Evolutionary conservation across 1,139 yeast species (phyloP).

Genomic region (Kodamaea sp.): DNA sequence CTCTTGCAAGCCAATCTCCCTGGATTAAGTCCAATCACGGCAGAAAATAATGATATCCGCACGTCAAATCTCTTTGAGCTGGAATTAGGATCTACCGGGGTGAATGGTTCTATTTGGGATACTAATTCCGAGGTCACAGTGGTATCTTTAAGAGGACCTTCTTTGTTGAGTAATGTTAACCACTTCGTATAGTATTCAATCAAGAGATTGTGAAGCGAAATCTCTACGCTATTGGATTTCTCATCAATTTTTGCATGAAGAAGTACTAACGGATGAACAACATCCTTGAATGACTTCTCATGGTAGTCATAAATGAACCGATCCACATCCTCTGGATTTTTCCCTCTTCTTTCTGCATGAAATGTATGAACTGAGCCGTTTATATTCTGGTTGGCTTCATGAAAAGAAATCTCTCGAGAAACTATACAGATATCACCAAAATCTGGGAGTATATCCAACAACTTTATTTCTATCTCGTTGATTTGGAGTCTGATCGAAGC

Average conservation of each 20-base stretch:
- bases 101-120: conserved; percentile 1
- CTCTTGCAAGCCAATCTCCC: conserved; percentile 57
- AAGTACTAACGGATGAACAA: conserved; percentile 24
- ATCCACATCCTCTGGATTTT: conserved; percentile 20
- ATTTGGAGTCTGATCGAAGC: conserved; percentile 26
- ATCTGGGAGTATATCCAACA: conserved; percentile 29
- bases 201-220: conserved; percentile 45
- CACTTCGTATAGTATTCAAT: conserved; percentile 60
- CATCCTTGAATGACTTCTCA: conserved; percentile 16
- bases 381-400: conserved; percentile 31
- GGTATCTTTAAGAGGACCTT: background rate
- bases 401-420: conserved; percentile 27
- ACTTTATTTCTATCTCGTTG: conserved; percentile 23
- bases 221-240: conserved; percentile 25
- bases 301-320: conserved; percentile 31
- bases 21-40: conserved; percentile 60
- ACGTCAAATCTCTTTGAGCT: conserved; percentile 28
- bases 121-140: background rate
- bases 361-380: conserved; percentile 32
- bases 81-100: background rate
- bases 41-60: conserved; percentile 50
- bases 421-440: conserved; percentile 49
- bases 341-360: conserved; percentile 20
- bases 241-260: conserved; percentile 23
- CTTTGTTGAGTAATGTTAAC: conserved; percentile 29